Evolutionary conservation across 2,329 filamentous ascomycete species (phyloP).

Genomic region (Sarocladium brachiariae): DNA sequence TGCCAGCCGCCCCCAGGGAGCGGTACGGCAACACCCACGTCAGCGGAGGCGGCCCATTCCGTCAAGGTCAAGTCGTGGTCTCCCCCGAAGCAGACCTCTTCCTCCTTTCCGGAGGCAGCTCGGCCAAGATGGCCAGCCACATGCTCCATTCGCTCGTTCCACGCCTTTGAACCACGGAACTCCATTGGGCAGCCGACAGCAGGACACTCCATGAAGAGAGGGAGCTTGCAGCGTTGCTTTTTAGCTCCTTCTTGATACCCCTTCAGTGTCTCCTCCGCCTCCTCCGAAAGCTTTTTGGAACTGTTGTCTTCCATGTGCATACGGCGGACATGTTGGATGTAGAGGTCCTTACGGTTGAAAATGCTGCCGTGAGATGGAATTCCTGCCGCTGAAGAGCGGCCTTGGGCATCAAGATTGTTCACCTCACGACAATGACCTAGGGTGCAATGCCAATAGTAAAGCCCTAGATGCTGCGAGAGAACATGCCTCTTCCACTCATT

Average conservation of each 20-base stretch:
- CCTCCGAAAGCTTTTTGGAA: slow-evolving; percentile 25
- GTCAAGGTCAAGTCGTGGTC: slow-evolving; percentile 30
- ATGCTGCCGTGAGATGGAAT: slow-evolving; percentile 47
- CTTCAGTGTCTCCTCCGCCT: slow-evolving; percentile 49
- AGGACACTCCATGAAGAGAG: slow-evolving; percentile 54
- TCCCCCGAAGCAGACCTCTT: slow-evolving; percentile 31
- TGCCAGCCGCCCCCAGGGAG: slow-evolving; percentile 23
- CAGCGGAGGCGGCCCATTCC: slow-evolving; percentile 30
- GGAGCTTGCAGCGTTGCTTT: slow-evolving; percentile 53
- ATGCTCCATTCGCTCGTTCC: slow-evolving; percentile 85
- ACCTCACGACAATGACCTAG: slow-evolving; percentile 44
- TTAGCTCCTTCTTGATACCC: slow-evolving; percentile 52
- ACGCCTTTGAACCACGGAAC: slow-evolving; percentile 59
- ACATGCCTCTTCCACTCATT: slow-evolving; percentile 97
- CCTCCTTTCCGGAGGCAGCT: slow-evolving; percentile 23
- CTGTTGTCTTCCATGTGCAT: slow-evolving; percentile 61
- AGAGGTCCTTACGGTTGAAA: slow-evolving; percentile 91
- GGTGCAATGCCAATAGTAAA: slow-evolving; percentile 70
- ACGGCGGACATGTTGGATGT: slow-evolving; percentile 77
- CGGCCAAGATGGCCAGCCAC: slow-evolving; percentile 70
- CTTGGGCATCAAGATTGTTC: slow-evolving; percentile 18
- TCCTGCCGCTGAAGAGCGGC: slow-evolving; percentile 14
- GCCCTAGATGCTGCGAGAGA: slow-evolving; percentile 68
- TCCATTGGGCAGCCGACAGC: slow-evolving; percentile 48
- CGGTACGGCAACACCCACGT: slow-evolving; percentile 30